phyloP scores from a whole-genome alignment of 2,329 filamentous ascomycete genomes.

The Endothia cerciana region DNA sequence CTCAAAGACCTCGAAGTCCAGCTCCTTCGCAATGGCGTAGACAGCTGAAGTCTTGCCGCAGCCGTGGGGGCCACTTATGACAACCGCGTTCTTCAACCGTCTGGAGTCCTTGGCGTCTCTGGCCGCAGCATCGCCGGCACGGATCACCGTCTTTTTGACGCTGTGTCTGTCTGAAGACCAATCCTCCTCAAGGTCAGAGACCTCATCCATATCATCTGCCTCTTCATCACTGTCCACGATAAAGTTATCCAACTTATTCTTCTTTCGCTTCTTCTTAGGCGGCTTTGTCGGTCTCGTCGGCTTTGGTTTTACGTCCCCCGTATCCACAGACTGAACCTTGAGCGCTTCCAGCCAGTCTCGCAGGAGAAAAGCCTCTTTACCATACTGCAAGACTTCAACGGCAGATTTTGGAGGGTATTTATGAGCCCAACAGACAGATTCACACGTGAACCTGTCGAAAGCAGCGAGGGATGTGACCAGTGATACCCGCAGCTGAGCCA shows the following conservation, averaged over 20 bases:
- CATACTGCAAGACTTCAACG: slow-evolving; percentile 74
- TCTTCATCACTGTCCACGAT: slow-evolving; percentile 81
- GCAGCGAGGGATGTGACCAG: slow-evolving; percentile 70
- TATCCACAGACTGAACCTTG: slow-evolving; percentile 76
- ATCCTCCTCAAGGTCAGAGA: slow-evolving; percentile 62
- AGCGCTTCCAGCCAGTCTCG: slow-evolving; percentile 81
- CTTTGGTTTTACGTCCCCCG: slow-evolving; percentile 48
- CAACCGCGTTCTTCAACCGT: slow-evolving; percentile 73
- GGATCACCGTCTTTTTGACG: slow-evolving; percentile 59
- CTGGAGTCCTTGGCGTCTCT: slow-evolving; percentile 47
- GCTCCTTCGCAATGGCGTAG: slow-evolving; percentile 87
- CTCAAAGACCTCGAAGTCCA: slow-evolving; percentile 93
- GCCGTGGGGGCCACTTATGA: slow-evolving; percentile 86
- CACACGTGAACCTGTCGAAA: slow-evolving; percentile 79
- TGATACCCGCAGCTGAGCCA: slow-evolving; percentile 61
- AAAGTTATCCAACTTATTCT: slow-evolving; percentile 79
- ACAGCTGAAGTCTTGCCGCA: slow-evolving; percentile 93
- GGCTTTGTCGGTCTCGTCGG: slow-evolving; percentile 35
- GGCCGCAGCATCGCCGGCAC: slow-evolving; percentile 42
- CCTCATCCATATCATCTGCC: slow-evolving; percentile 67
- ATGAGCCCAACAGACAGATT: slow-evolving; percentile 73
- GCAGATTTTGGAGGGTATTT: slow-evolving; percentile 80
- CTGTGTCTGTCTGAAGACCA: slow-evolving; percentile 42
- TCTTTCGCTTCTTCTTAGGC: slow-evolving; percentile 67
- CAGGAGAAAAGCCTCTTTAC: slow-evolving; percentile 70